Base-by-base conservation (phyloP, 1,284 basidiomycete genomes). In the Vanrija sp. region DNA sequence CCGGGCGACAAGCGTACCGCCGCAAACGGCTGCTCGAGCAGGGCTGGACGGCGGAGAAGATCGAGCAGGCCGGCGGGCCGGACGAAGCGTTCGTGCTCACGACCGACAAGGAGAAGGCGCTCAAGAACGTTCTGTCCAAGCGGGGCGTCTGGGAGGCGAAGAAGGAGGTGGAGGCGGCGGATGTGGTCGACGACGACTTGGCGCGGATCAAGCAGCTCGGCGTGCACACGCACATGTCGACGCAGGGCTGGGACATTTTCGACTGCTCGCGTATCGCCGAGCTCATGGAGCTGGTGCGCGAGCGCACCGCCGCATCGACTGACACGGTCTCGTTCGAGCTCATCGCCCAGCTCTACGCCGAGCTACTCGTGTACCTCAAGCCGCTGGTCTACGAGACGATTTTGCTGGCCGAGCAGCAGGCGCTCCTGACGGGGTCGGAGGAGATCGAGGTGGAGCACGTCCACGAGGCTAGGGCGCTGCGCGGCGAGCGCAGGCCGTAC, bases 41-140 rank as follows among this genome's bases (percentile, higher is more conserved):
- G 25, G 71, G 69, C 0, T 56, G 64, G 54, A 66, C 57, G 4
- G 47, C 45, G 18, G 53, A 57, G 27, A 55, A 60, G 49, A 66
- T 71, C 14, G 53, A 54, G 7, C 27, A 20, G 3, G 50, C 41
- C 12, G 67, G 69, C 12, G 69, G 67, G 7, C 60, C 65, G 1
- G 69, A 71, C 46, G 60, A 49, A 3, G 49, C 66, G 10, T 66
- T 57, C 20, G 25, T 15, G 15, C 25, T n/a, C 16, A 23, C 41
- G 15, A 36, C 43, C 31, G 35, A 38, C 10, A 20, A 31, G 12
- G 31, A 27, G 15, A 44, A 41, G 22, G 19, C 23, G 16, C 12
- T 31, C 9, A 31, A 31, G 15, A 9, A 31, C 4, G 31, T 14
- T 5, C 12, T 31, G 2, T 24, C 12, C 16, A 39, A 24, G 19